phyloP scores from a whole-genome alignment of 2,329 filamentous ascomycete species.

The Pezizomycotina sp. region DNA sequence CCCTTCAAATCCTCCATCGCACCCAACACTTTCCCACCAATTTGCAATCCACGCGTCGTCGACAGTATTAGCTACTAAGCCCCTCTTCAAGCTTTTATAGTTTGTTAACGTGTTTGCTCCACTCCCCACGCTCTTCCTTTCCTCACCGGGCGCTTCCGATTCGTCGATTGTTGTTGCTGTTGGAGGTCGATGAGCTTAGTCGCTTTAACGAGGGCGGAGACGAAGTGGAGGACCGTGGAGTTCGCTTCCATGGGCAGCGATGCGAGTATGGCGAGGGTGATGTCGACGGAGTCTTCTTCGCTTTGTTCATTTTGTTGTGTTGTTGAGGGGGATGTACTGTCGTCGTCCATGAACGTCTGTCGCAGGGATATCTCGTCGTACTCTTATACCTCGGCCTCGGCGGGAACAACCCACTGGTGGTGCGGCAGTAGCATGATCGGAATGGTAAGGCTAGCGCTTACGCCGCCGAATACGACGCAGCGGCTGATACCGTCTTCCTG shows the following conservation, averaged over 20 bases:
- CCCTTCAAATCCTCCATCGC: conserved; percentile 36
- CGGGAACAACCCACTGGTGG: conserved; percentile 38
- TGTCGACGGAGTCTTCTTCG: conserved; percentile 35
- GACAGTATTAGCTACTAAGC: conserved; percentile 31
- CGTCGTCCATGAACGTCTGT: conserved; percentile 15
- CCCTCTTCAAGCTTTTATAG: conserved; percentile 26
- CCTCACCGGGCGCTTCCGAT: conserved; percentile 19
- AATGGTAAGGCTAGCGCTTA: conserved; percentile 35
- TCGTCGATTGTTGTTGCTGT: conserved; percentile 28
- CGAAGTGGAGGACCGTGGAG: conserved; percentile 38
- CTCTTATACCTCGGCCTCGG: conserved; percentile 27
- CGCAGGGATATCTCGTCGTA: conserved; percentile 8
- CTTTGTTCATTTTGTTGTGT: conserved; percentile 31
- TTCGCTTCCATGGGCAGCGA: conserved; percentile 36
- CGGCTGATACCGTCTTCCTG: conserved; percentile 33
- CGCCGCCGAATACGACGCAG: conserved; percentile 37
- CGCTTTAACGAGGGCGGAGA: conserved; percentile 40
- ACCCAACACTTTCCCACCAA: conserved; percentile 37
- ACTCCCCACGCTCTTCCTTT: conserved; percentile 1
- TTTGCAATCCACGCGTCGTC: conserved; percentile 41
- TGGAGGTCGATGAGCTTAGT: conserved; percentile 41
- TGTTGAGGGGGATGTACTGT: conserved; percentile 24
- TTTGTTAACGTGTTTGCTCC: neutral
- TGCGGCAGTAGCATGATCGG: conserved; percentile 38
- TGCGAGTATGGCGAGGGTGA: conserved; percentile 32